phyloP scores from a whole-genome alignment of 2,329 filamentous ascomycete species.

The Epichloe elymi region DNA sequence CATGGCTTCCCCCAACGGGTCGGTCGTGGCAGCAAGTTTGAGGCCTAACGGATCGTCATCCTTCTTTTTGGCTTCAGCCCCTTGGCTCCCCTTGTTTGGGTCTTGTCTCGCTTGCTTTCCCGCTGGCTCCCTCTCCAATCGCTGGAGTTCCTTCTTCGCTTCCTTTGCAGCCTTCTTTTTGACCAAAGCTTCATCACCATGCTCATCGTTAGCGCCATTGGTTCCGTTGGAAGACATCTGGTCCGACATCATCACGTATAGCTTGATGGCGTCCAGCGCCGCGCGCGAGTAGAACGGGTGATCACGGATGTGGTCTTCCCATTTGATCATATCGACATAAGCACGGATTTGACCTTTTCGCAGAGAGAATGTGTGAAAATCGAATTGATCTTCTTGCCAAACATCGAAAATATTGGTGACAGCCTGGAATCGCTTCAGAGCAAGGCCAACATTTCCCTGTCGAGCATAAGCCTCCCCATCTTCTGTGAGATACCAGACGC shows the following conservation, averaged over 20 bases:
- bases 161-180: constrained; percentile 84
- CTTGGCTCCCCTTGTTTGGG: constrained; percentile 61
- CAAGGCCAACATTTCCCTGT: constrained; percentile 68
- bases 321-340: constrained; percentile 91
- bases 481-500: constrained; percentile 91
- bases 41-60: constrained; percentile 79
- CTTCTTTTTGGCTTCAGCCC: constrained; percentile 65
- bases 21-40: constrained; percentile 65
- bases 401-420: constrained; percentile 89
- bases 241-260: constrained; percentile 72
- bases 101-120: constrained; percentile 71
- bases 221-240: constrained; percentile 53
- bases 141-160: constrained; percentile 60
- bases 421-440: constrained; percentile 81
- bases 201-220: constrained; percentile 39
- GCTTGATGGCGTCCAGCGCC: constrained; percentile 65
- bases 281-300: constrained; percentile 87
- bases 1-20: constrained; percentile 71
- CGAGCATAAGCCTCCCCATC: constrained; percentile 83
- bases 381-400: constrained; percentile 97
- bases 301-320: constrained; percentile 83
- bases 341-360: constrained; percentile 90
- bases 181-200: constrained; percentile 48
- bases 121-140: constrained; percentile 60
- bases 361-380: constrained; percentile 97